phyloP scores from a whole-genome alignment of 495 filamentous ascomycete genomes.

The Aspergillus saccharolyticus region DNA sequence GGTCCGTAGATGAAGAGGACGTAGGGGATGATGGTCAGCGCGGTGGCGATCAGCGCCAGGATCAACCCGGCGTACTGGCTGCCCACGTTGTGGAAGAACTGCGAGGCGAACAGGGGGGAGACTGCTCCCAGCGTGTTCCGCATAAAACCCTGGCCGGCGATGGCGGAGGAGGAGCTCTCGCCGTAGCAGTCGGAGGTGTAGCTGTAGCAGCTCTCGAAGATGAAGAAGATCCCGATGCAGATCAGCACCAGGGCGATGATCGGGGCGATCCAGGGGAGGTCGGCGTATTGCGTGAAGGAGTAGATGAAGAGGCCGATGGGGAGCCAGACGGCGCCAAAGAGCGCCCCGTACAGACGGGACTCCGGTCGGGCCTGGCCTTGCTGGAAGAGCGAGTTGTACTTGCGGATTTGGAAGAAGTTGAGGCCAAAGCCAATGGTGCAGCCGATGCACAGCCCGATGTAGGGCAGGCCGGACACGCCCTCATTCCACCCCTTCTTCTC shows the following conservation, averaged over 20 bases:
- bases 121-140: constrained; percentile 47
- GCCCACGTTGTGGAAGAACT: constrained; percentile 43
- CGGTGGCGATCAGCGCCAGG: constrained; percentile 34
- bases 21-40: constrained; percentile 40
- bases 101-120: constrained; percentile 44
- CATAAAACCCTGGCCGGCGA: constrained; percentile 46
- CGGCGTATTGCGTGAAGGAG: constrained; percentile 65
- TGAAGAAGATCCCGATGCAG: constrained; percentile 45
- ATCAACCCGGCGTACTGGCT: constrained; percentile 43
- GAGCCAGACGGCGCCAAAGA: constrained; percentile 64
- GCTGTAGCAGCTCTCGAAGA: constrained; percentile 41
- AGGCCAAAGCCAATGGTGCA: constrained; percentile 56
- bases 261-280: constrained; percentile 61
- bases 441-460: constrained; percentile 63
- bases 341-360: constrained; percentile 56
- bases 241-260: constrained; percentile 46
- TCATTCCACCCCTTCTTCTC: constrained; percentile 62
- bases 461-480: constrained; percentile 66
- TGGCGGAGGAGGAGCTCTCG: constrained; percentile 40
- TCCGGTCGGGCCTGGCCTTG: constrained; percentile 46
- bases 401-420: constrained; percentile 51
- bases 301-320: constrained; percentile 75
- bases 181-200: constrained; percentile 46
- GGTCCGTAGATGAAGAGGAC: constrained; percentile 39
- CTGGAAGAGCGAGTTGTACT: constrained; percentile 57